These are phyloP conservation scores for Sugiyamaella castrensis DNA, from an alignment of 1,139 yeast genomes.

Conservation along the genomic window DNA sequence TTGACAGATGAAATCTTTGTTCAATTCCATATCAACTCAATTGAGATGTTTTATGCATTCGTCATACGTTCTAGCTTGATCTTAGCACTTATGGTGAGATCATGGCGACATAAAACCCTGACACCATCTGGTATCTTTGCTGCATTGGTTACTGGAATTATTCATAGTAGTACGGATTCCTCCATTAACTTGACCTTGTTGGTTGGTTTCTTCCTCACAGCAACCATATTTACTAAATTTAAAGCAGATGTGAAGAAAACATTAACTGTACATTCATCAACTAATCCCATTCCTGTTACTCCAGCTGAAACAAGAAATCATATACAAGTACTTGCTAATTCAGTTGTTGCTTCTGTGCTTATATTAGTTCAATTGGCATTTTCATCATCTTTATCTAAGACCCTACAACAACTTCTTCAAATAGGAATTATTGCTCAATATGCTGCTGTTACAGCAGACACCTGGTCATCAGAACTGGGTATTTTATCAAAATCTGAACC, in stretches of 20 bases:
- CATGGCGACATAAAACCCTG: constrained; percentile 39
- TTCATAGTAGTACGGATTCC: constrained; percentile 43
- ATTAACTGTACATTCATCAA: constrained; percentile 25
- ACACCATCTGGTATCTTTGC: constrained; percentile 41
- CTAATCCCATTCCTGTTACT: constrained; percentile 14
- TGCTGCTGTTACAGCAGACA: constrained; percentile 48
- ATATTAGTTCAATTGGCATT: constrained; percentile 22
- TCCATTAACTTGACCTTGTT: constrained; percentile 38
- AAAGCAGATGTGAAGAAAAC: constrained; percentile 36
- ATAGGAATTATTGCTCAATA: constrained; percentile 45
- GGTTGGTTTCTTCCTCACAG: constrained; percentile 42
- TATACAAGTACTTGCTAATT: constrained; percentile 46
- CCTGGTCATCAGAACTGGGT: constrained; percentile 51
- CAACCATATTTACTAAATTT: constrained; percentile 43
- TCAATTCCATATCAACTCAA: no score
- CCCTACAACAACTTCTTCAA: constrained; percentile 11
- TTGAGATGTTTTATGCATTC: background rate
- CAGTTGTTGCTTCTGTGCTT: constrained; percentile 38
- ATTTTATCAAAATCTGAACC: constrained; percentile 43
- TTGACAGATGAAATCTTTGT: no score
- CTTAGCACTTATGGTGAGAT: constrained; percentile 28
- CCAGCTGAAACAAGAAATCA: constrained; percentile 37
- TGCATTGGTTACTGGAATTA: constrained; percentile 41
- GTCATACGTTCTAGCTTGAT: constrained; percentile 4
- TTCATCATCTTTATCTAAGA: background rate